These are phyloP conservation scores for Aegilops bicornis DNA, from an alignment of 176 grass and related monocot genomes.

Conservation along the genomic window DNA sequence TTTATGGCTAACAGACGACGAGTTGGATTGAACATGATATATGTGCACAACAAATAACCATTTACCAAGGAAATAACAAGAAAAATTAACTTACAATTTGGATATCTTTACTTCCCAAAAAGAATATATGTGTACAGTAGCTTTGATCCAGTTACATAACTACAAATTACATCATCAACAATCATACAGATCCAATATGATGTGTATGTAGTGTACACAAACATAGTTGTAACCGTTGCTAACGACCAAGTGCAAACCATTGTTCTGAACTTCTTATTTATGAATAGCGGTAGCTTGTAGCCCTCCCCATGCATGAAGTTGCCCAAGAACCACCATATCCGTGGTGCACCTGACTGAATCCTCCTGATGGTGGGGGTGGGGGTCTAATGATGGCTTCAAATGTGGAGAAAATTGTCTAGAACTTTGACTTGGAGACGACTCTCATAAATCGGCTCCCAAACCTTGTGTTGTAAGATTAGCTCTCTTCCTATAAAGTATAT, in stretches of 20 bases:
- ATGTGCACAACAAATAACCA: background rate
- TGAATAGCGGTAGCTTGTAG: background rate
- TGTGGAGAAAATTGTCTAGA: background rate
- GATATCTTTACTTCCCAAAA: background rate
- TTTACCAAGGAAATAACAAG: background rate
- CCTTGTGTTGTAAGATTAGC: too few species aligned
- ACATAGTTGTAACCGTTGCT: background rate
- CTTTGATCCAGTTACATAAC: background rate
- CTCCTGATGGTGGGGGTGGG: too few species aligned
- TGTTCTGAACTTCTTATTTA: background rate
- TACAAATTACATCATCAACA: background rate
- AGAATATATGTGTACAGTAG: background rate
- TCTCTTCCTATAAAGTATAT: too few species aligned
- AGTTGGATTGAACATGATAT: background rate
- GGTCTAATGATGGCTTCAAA: background rate
- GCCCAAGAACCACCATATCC: background rate
- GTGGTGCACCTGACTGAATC: background rate
- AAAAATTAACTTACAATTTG: background rate
- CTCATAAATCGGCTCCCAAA: slow-evolving; percentile 61
- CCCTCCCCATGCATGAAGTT: background rate
- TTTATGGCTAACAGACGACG: background rate
- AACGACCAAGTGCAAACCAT: background rate
- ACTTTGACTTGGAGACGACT: slow-evolving; percentile 65
- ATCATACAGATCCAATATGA: too few species aligned
- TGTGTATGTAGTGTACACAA: too few species aligned